Base-by-base conservation (phyloP, 108 stramenopile species). In the Nitzschia putrida region DNA sequence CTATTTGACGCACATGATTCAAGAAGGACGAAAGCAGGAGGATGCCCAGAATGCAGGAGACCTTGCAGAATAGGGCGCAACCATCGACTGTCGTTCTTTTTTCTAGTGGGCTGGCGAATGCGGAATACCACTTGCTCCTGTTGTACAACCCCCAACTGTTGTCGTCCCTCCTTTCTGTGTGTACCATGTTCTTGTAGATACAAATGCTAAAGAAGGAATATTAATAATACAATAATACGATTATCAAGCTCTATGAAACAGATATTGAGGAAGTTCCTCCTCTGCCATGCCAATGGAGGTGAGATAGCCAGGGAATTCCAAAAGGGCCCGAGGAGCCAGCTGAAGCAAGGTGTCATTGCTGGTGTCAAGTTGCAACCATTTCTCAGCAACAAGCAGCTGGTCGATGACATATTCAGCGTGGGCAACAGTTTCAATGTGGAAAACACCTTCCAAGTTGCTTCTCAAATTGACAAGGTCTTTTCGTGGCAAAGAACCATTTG, bases 1-100 rank as follows among this genome's bases (percentile, higher is more conserved):
- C 63, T 99, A 89, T 66, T 57, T 98, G 66, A 88, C 94, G 68
- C 86, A 98, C 60, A 88, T 96, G 91, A 88, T 97, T 26, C 88
- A 92, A 53, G 77, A 77, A 64, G 89, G 91, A 64, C 82, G 85
- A 64, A 72, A 85, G 57, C 74, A 79, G 64, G 71, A 34, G 4
- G 29, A 1, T 3, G 29, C 29, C 29, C 1, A 34, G 29, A 34
- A 34, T 34, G 29, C 29, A 4, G 1, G 29, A 34, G 29, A 34
- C 29, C 1, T 34, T 34, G 29, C 4, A 34, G 29, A 34, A 34
- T 34, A 4, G 4, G 4, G 29, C 29, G 29, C 29, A 34, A 34
- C 1, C 29, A 34, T 3, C 4, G 29, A 4, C 29, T 34, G 29
- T 34, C 29, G 29, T 3, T 34, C 29, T 34, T 3, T 34, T 4